phyloP scores from a whole-genome alignment of 441 rosid genomes.

The Geranium incanum region DNA sequence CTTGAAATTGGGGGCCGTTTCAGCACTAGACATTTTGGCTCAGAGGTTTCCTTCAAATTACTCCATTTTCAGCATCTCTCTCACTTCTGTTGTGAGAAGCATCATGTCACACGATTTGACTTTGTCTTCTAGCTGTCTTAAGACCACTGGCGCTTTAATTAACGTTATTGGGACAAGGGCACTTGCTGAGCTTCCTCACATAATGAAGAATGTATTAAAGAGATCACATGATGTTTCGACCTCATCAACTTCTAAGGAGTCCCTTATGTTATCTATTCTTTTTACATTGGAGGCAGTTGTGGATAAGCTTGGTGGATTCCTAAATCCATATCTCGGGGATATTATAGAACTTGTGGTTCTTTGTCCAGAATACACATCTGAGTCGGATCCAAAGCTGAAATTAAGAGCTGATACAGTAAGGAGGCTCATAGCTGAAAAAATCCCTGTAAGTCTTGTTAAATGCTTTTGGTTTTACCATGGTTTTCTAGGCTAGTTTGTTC shows the following conservation, averaged over 20 bases:
- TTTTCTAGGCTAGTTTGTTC: background rate
- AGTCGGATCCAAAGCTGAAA: slow-evolving; percentile 56
- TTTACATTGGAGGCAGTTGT: slow-evolving; percentile 70
- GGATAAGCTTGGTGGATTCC: slow-evolving; percentile 88
- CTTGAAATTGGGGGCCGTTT: slow-evolving; percentile 62
- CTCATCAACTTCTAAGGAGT: slow-evolving; percentile 26
- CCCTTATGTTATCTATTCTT: slow-evolving; percentile 59
- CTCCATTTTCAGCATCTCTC: slow-evolving; percentile 66
- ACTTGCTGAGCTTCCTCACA: slow-evolving; percentile 59
- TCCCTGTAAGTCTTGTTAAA: slow-evolving; percentile 57
- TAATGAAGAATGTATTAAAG: slow-evolving; percentile 61
- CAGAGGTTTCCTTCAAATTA: slow-evolving; percentile 54
- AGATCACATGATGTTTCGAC: slow-evolving; percentile 32
- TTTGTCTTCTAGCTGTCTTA: slow-evolving; percentile 72
- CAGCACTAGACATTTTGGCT: slow-evolving; percentile 73
- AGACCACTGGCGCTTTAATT: slow-evolving; percentile 65
- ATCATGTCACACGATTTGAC: slow-evolving; percentile 52
- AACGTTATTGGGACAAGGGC: slow-evolving; percentile 87
- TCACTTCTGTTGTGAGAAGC: slow-evolving; percentile 53
- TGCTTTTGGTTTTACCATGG: background rate
- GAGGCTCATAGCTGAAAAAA: slow-evolving; percentile 58
- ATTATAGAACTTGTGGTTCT: slow-evolving; percentile 59
- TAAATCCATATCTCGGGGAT: slow-evolving; percentile 81
- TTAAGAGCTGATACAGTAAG: slow-evolving; percentile 61
- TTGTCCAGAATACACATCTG: slow-evolving; percentile 47